Evolutionary conservation across 2,329 filamentous ascomycete species (phyloP), one percentile per base, ranked within the genome.

Genomic region (Colletotrichum aenigma): DNA sequence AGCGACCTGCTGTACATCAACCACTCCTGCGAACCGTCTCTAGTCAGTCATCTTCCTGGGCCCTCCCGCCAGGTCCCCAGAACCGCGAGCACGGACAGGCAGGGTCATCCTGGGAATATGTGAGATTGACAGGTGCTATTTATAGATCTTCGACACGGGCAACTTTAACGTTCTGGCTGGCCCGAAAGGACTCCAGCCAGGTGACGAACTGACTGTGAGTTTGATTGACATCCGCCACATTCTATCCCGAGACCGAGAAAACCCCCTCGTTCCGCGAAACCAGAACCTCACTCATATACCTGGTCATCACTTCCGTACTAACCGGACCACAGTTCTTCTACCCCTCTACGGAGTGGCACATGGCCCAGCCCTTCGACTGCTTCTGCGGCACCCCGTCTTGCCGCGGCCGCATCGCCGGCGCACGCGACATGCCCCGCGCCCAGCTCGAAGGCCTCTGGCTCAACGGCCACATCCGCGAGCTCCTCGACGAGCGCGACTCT

Each of bases 311-410:
- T 13, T 13, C n/a, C 30, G 30, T 55, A 15, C 66, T 48, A 58
- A 55, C 26, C 61, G 65, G 43, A 16, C 38, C 52, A 34, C 68
- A 91, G 81, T 95, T 94, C 86, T 95, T 95, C 85, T 95, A 95
- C 79, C 93, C 93, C 6, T 94, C 92, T 70, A 94, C 93, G 2
- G 93, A 95, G 84, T 95, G 93, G 93, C 80, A 87, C 80, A 94
- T 95, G 93, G 91, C 91, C 36, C 93, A 95, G 86, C 89, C 92
- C 6, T 95, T 95, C 81, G 85, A 89, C 75, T 95, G 93, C 82
- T 86, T 89, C 75, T 95, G 93, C 81, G 87, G 88, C 76, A 87
- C 87, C 6, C 78, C 86, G 1, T 85, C 85, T 24, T 95, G 93
- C 84, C 88, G 88, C 68, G 92, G 93, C 18, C 87, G 83, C 77